Evolutionary conservation across 805 yeast genomes (phyloP).

Genomic region (Yamadazyma olivae): DNA sequence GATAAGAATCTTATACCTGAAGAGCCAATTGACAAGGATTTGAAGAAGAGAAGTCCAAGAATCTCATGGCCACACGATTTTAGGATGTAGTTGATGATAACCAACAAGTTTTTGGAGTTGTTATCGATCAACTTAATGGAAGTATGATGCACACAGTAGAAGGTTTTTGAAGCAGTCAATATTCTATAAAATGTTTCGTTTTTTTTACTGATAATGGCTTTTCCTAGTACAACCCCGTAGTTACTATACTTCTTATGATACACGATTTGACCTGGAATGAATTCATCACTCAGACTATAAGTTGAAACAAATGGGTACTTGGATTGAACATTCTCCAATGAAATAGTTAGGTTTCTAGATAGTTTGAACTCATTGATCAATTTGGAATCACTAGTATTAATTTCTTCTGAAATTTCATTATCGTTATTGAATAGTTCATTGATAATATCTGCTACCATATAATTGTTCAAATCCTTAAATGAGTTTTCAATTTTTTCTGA

Average conservation of each 20-base stretch:
- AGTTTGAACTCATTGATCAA: too few species aligned
- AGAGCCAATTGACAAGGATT: background rate
- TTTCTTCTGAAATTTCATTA: too few species aligned
- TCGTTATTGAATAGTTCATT: too few species aligned
- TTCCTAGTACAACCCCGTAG: slow-evolving; percentile 12
- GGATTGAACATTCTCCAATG: background rate
- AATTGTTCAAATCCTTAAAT: too few species aligned
- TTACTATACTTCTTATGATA: slow-evolving; percentile 9
- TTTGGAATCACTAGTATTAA: too few species aligned
- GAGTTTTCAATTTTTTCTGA: too few species aligned
- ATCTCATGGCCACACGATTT: slow-evolving; percentile 13
- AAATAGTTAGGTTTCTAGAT: too few species aligned
- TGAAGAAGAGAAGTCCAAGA: slow-evolving; percentile 7
- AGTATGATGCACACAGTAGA: slow-evolving; percentile 12
- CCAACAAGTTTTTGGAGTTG: slow-evolving; percentile 1
- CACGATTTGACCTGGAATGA: slow-evolving; percentile 7
- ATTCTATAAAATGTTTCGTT: slow-evolving; percentile 10
- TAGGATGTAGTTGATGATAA: slow-evolving; percentile 4
- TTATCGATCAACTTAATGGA: slow-evolving; percentile 7
- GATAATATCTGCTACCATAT: too few species aligned
- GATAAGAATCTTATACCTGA: too few species aligned
- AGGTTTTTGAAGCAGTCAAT: slow-evolving; percentile 12
- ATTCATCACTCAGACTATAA: background rate
- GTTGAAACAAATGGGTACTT: slow-evolving; percentile 1
- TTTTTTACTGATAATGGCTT: background rate